phyloP scores from a whole-genome alignment of 805 yeast genomes.

The Hemisphaericaspora nanyangensis region DNA sequence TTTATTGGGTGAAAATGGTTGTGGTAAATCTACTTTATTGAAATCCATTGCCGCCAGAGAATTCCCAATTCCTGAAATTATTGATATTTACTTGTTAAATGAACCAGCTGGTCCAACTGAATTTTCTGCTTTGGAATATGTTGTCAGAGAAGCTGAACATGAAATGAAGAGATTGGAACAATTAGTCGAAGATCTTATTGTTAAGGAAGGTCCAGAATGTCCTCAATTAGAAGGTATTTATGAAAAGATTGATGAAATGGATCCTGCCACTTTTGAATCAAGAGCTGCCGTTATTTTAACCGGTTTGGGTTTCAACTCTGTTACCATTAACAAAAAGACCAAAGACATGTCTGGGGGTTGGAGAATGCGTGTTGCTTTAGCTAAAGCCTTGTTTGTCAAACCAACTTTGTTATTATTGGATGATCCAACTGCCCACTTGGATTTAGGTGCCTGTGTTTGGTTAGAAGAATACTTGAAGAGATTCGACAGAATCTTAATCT shows the following conservation, averaged over 20 bases:
- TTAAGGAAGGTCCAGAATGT: constrained; percentile 92
- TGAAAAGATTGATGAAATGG: constrained; percentile 94
- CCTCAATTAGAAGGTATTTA: constrained; percentile 80
- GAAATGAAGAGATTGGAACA: constrained; percentile 90
- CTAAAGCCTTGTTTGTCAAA: constrained; percentile 96
- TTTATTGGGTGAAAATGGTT: constrained; percentile 95
- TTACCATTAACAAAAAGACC: constrained; percentile 87
- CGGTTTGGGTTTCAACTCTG: constrained; percentile 93
- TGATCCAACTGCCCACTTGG: constrained; percentile 99
- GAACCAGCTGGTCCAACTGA: constrained; percentile 98
- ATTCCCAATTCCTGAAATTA: constrained; percentile 87
- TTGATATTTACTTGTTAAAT: constrained; percentile 88
- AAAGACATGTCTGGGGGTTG: constrained; percentile 99
- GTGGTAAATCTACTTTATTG: constrained; percentile 95
- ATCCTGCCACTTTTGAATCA: constrained; percentile 91
- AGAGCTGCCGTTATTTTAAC: constrained; percentile 93
- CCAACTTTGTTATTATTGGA: constrained; percentile 92
- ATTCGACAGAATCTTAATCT: constrained; percentile 87
- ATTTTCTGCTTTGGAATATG: constrained; percentile 89
- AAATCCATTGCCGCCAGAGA: constrained; percentile 94
- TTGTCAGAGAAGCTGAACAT: constrained; percentile 92
- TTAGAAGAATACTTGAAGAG: constrained; percentile 94
- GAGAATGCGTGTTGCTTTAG: constrained; percentile 99
- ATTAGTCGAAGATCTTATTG: constrained; percentile 82
- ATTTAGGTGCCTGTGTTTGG: constrained; percentile 99